Base-by-base conservation (phyloP, 2,329 filamentous ascomycete species). In the Claviceps cyperi region DNA sequence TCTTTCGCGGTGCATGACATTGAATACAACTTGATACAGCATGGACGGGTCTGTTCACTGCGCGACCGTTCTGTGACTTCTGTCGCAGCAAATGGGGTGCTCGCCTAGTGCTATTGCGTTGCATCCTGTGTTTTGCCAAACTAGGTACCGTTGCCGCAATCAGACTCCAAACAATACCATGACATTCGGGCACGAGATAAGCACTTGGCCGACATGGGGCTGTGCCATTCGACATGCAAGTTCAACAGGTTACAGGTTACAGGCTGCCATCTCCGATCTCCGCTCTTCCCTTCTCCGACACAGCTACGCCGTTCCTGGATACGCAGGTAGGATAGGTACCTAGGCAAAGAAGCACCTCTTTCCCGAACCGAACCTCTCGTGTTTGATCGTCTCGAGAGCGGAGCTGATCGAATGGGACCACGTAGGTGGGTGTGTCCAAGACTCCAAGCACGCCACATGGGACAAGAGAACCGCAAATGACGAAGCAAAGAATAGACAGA, bases 211-310 rank as follows among this genome's bases (percentile, higher is more conserved):
- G 37, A 51, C 17, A 15, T 24, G n/a, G n/a, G 35, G 21, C 21
- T 17, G 40, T 44, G 40, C 19, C 24, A 48, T 48, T 19, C 28
- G 47, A 32, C 19, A 48, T 48, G 50, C 50, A n/a, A n/a, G n/a
- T n/a, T n/a, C n/a, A 39, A 24, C 17, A 44, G 19, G 28, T 19
- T 46, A 41, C 50, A 24, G 24, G n/a, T 40, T 32, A 40, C 4
- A 32, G 50, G 40, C 46, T 41, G 21, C 49, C 17, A 13, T 41
- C 4, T 41, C n/a, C 35, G 15, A 28, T n/a, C 28, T 32, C 28
- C 28, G 28, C 28, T 32, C 28, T 32, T 11, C 9, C 9, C 28
- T 32, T 32, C 9, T 11, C 28, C 28, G 28, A 11, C 24, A 45
- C 15, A 11, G 14, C 24, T 36, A 35, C 6, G 5, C 24, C 37